Evolutionary conservation across 495 filamentous ascomycete species (phyloP).

Genomic region (Cudoniella acicularis): DNA sequence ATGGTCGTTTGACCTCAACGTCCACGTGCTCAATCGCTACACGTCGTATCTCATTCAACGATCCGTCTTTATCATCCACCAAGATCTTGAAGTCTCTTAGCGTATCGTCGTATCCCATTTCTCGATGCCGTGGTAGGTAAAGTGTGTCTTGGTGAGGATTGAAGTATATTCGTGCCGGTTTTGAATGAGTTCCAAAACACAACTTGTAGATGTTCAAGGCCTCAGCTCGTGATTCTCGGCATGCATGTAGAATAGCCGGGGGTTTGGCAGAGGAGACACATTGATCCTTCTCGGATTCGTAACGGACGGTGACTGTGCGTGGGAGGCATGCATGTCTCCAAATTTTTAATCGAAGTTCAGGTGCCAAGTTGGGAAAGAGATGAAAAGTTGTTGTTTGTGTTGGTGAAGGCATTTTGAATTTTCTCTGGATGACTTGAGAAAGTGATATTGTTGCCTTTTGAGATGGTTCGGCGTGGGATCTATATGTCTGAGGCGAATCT

Average conservation of each 20-base stretch:
- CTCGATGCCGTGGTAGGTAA: constrained; percentile 42
- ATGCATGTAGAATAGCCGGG: constrained; percentile 38
- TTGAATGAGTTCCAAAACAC: constrained; percentile 34
- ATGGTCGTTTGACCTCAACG: constrained; percentile 42
- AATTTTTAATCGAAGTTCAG: constrained; percentile 46
- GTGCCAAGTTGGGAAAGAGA: constrained; percentile 38
- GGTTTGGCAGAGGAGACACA: constrained; percentile 36
- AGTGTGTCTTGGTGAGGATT: constrained; percentile 41
- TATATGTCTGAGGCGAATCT: neutral
- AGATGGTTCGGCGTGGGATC: neutral
- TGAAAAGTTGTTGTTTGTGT: constrained; percentile 28
- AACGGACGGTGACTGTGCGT: constrained; percentile 40
- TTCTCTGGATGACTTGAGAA: neutral
- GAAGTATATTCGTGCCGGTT: constrained; percentile 38
- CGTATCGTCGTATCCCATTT: constrained; percentile 45
- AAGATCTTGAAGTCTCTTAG: constrained; percentile 34
- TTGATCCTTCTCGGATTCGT: constrained; percentile 23
- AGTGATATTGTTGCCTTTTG: neutral
- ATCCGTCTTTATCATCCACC: constrained; percentile 1
- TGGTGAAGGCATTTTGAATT: neutral
- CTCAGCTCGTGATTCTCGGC: constrained; percentile 42
- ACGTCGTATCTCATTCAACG: constrained; percentile 5
- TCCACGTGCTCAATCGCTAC: constrained; percentile 48
- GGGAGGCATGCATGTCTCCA: constrained; percentile 38
- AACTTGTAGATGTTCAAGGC: constrained; percentile 36